phyloP scores from a whole-genome alignment of 2,329 filamentous ascomycete species.

The Thielaviopsis euricoi region DNA sequence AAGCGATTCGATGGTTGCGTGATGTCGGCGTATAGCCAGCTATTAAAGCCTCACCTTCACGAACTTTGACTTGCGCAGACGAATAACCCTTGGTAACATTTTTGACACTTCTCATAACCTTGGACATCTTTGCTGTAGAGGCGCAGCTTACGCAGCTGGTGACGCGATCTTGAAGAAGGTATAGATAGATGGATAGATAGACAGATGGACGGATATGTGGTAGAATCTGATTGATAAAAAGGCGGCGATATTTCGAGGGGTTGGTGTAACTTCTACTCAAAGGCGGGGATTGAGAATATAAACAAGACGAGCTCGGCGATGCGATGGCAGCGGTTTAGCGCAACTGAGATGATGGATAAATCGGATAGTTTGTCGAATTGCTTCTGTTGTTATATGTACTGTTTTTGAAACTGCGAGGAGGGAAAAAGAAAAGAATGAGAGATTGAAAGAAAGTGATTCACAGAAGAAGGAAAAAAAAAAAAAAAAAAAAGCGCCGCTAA shows the following conservation, averaged over 20 bases:
- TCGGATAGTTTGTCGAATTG: not conserved
- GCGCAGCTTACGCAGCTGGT: conserved; percentile 9
- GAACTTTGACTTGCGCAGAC: conserved; percentile 89
- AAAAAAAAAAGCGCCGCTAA: not conserved
- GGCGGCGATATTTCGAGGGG: not conserved
- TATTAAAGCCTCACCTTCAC: conserved; percentile 56
- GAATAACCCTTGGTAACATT: conserved; percentile 99
- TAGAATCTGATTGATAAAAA: not conserved
- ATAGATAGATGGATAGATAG: not conserved
- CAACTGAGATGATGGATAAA: not conserved
- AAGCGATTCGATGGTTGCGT: not conserved
- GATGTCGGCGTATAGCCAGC: not conserved
- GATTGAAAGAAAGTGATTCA: too few species aligned
- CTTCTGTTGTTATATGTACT: not conserved
- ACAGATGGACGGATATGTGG: not conserved
- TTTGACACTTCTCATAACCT: conserved; percentile 93
- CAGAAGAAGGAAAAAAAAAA: not conserved
- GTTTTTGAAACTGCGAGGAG: not conserved
- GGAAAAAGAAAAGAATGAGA: too few species aligned
- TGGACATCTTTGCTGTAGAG: conserved; percentile 53
- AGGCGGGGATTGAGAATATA: not conserved
- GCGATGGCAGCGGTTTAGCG: not conserved
- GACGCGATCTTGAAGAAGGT: not conserved
- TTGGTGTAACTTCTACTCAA: not conserved
- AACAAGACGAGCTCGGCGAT: not conserved